Base-by-base conservation (phyloP, 345 rosid genomes). In the Dimocarpus longan region DNA sequence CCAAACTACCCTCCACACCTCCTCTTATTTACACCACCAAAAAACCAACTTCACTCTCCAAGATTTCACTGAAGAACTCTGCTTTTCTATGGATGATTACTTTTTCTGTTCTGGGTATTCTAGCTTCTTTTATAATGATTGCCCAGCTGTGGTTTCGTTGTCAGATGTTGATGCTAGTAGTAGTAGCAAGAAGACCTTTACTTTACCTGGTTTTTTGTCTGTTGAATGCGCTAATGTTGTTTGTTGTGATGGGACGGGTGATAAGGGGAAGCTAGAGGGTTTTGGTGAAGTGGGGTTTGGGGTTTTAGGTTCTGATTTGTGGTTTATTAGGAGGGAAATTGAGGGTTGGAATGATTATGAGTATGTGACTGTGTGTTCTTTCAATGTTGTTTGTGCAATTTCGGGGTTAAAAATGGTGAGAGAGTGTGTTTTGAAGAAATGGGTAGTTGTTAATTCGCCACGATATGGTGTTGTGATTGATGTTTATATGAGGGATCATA, bases 271-370 rank as follows among this genome's bases (percentile, higher is more conserved):
- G 68, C 11, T 50, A 26, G 54, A 77, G 46, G 63, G 40, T 66
- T 57, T 81, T 54, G 78, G 78, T 39, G 71, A 56, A 0, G 71
- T 67, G 68, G 76, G 54, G 15, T 78, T 86, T 70, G 73, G 78
- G 74, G 6, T 89, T 60, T 83, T 96, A n/a, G 92, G 94, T 5
- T 94, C 98, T 3, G 94, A 87, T 66, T 63, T 84, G 57, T 92
- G 92, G 84, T 82, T 40, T 7, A 80, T 87, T 44, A 87, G 78
- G 79, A 85, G 76, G 50, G 97, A 96, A 84, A 80, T 89, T 76
- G 90, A 84, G 67, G 82, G 84, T 28, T 96, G 98, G 98, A 82
- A 68, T 77, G 95, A 96, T 52, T 91, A 73, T 77, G 95, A 96
- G 62, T 86, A 77, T 80, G 92, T 95, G 0, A 66, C 10, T 80